A percentile compares a stretch with the other conserved stretches of the same genome.
Conservation (phyloP, 2,329 filamentous ascomycete genomes). For the Alternaria consortialis region DNA sequence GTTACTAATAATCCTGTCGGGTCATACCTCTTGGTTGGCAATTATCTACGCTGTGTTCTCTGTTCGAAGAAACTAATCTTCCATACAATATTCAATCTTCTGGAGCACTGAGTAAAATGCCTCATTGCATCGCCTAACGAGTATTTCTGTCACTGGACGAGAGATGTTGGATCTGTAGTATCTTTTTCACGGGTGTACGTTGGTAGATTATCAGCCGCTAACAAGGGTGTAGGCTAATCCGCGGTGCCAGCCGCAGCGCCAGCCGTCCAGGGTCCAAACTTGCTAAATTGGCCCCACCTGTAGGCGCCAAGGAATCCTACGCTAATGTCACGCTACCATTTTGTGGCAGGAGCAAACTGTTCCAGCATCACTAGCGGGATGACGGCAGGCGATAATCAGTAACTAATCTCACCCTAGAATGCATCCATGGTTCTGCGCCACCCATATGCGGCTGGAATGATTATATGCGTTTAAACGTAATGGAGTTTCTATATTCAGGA, state of each 20-base stretch:
- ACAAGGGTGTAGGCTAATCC: no score
- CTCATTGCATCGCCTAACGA: rapidly evolving
- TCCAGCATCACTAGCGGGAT: not conserved
- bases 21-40: no score
- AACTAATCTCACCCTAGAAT: not conserved
- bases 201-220: not conserved
- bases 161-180: rapidly evolving
- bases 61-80: no score
- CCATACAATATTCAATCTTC: no score
- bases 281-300: not conserved
- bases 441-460: not conserved
- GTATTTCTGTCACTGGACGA: rapidly evolving
- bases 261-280: not conserved
- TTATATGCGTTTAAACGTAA: no score
- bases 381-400: not conserved
- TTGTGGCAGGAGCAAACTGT: not conserved
- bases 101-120: not conserved
- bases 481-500: not conserved
- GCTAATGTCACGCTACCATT: not conserved
- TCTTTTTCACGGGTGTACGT: not conserved
- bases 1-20: no score
- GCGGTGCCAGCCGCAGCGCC: not conserved
- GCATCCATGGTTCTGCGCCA: not conserved
- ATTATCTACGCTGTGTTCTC: no score
- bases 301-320: not conserved